These are phyloP conservation scores for Telopea speciosissima DNA, from an alignment of 177 flowering plant genomes.

Conservation along the genomic window DNA sequence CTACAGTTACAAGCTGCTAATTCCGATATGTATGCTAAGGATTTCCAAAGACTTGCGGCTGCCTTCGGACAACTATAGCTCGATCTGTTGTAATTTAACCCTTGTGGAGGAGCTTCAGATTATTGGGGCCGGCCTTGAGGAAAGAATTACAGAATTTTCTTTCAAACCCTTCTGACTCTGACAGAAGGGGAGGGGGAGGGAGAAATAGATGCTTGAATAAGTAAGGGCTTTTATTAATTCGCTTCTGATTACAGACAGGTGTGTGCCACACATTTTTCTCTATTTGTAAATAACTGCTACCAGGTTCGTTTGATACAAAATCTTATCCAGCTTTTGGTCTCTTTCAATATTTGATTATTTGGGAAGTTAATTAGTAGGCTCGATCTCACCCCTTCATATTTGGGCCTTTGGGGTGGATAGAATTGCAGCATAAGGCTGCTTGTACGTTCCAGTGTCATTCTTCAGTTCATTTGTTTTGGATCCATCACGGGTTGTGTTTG, in stretches of 20 bases:
- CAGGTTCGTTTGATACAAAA: conserved; percentile 19
- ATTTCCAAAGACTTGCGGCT: conserved; percentile 27
- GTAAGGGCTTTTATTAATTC: conserved; percentile 14
- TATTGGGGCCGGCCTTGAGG: not conserved
- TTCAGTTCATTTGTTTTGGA: conserved; percentile 14
- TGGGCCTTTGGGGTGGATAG: no score
- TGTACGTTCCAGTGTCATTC: conserved; percentile 14
- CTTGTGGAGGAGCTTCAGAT: conserved; percentile 12
- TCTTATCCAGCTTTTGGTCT: conserved; percentile 15
- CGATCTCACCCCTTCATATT: no score
- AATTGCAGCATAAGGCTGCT: conserved; percentile 24
- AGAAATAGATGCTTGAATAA: conserved; percentile 21
- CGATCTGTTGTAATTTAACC: conserved; percentile 2
- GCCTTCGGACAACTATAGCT: conserved; percentile 28
- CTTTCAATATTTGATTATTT: conserved; percentile 14
- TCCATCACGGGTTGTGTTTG: no score
- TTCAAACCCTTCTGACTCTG: not conserved
- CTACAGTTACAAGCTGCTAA: conserved; percentile 16
- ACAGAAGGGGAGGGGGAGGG: no score
- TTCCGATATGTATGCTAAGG: conserved; percentile 27
- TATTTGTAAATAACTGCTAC: conserved; percentile 24
- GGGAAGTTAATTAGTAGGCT: conserved; percentile 17
- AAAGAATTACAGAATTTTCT: conserved; percentile 19
- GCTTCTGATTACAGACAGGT: conserved; percentile 25
- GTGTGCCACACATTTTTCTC: conserved; percentile 31